Evolutionary conservation across 2,329 filamentous ascomycete genomes (phyloP), one percentile per base, ranked within the genome.

Genomic region (Graphilbum ipis-grandicollis): DNA sequence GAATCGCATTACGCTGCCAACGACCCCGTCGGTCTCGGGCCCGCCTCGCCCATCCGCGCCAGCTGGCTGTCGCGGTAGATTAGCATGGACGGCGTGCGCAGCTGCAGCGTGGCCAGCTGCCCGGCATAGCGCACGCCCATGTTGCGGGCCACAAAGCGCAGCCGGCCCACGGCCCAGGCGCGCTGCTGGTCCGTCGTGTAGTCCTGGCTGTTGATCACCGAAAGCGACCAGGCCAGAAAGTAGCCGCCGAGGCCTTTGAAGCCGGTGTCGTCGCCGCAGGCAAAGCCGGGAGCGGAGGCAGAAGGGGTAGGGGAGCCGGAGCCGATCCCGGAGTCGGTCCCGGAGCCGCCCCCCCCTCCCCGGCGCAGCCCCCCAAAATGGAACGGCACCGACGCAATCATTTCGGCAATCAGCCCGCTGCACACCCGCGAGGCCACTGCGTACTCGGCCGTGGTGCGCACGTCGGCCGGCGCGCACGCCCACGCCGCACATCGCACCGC

Each of bases 71-170:
- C 68, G 26, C 63, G 56, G 21, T 59, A 62, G 49, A 76, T 73
- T 42, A 74, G 58, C 71, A 75, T 75, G 1, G 68, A 74, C 2
- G 72, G 71, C 15, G 74, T 58, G 19, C 71, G 67, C 36, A 75
- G 52, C 47, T 69, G 19, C 34, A 31, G 71, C 15, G 74, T 58
- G 18, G 71, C 67, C 36, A 75, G 52, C 47, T 69, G 18, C 33
- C 26, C 59, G 13, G 71, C 69, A 47, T 75, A 74, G 40, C 64
- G 63, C 34, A 77, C 58, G 9, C 72, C 71, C 10, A 75, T 53
- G 31, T 65, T 62, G 37, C 66, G 59, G 3, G 62, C 65, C 33
- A 77, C 71, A 45, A 61, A 66, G 34, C 56, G 53, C 37, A 76
- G 54, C 10, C 72, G 56, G 2, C 69, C 70, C 33, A 58, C 55